Conservation (phyloP, 2,329 filamentous ascomycete genomes). For the Penicillium sp. region DNA sequence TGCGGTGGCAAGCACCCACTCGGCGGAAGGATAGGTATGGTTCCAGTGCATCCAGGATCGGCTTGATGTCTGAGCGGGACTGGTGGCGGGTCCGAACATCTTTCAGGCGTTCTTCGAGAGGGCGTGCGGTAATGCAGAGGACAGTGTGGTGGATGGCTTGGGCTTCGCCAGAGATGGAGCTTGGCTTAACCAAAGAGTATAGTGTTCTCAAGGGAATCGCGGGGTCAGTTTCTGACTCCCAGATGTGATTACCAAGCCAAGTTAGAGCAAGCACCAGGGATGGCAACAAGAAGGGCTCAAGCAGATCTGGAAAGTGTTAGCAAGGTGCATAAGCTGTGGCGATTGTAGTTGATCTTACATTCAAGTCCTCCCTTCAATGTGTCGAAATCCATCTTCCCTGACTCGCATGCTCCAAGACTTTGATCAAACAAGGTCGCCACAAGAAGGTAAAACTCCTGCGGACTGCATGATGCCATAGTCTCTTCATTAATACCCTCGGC, state of each 20-base stretch:
- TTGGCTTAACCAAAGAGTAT: slow-evolving; percentile 57
- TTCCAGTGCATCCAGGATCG: slow-evolving; percentile 54
- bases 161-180: slow-evolving; percentile 60
- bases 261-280: slow-evolving; percentile 60
- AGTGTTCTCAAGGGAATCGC: slow-evolving; percentile 58
- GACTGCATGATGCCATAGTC: slow-evolving; percentile 63
- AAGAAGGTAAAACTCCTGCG: slow-evolving; percentile 64
- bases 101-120: slow-evolving; percentile 54
- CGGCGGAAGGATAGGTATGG: slow-evolving; percentile 53
- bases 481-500: slow-evolving; percentile 66
- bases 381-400: slow-evolving; percentile 56
- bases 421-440: slow-evolving; percentile 64
- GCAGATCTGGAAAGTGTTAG: slow-evolving; percentile 50
- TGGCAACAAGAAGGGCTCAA: slow-evolving; percentile 64
- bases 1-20: slow-evolving; percentile 45
- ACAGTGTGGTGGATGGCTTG: slow-evolving; percentile 63
- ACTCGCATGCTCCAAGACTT: slow-evolving; percentile 59
- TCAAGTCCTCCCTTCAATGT: slow-evolving; percentile 64
- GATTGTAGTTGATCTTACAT: slow-evolving; percentile 45
- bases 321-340: neutral
- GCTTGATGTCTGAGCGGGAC: slow-evolving; percentile 53
- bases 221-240: slow-evolving; percentile 50
- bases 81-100: slow-evolving; percentile 52
- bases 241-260: slow-evolving; percentile 61
- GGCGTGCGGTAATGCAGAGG: slow-evolving; percentile 55